These are phyloP conservation scores for Vigna reflexopilosa DNA, from an alignment of 306 rosid species.

Conservation along the genomic window DNA sequence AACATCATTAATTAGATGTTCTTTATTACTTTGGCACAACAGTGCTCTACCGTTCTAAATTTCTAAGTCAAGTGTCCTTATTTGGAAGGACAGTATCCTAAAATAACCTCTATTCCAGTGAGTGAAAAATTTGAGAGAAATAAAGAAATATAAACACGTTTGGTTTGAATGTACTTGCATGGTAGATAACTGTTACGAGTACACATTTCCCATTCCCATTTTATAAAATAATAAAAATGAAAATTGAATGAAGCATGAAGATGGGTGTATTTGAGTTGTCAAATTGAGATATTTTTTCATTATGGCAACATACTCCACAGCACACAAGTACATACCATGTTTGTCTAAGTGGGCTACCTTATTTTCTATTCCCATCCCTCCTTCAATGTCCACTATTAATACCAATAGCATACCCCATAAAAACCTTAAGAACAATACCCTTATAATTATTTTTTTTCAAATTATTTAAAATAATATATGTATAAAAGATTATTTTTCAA, in stretches of 20 bases:
- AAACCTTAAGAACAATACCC: conserved; percentile 23
- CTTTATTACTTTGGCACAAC: no score
- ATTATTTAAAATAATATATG: no score
- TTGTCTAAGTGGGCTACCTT: background rate
- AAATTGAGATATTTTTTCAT: conserved; percentile 26
- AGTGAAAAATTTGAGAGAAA: no score
- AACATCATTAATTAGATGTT: no score
- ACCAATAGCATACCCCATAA: conserved; percentile 3
- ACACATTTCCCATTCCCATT: no score
- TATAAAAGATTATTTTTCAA: no score
- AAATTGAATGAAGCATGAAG: background rate
- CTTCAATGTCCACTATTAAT: conserved; percentile 23
- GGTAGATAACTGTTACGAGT: no score
- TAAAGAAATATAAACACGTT: no score
- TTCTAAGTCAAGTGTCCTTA: conserved; percentile 19
- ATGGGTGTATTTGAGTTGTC: background rate
- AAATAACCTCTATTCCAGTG: no score
- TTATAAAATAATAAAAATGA: background rate
- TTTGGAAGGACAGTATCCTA: background rate
- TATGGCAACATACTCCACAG: background rate
- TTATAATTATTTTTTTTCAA: background rate
- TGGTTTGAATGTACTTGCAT: no score
- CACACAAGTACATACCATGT: no score
- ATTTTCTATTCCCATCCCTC: background rate
- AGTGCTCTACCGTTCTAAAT: conserved; percentile 20